These are phyloP conservation scores for Cladophialophora exuberans DNA, from an alignment of 2,329 filamentous ascomycete species.

Conservation along the genomic window DNA sequence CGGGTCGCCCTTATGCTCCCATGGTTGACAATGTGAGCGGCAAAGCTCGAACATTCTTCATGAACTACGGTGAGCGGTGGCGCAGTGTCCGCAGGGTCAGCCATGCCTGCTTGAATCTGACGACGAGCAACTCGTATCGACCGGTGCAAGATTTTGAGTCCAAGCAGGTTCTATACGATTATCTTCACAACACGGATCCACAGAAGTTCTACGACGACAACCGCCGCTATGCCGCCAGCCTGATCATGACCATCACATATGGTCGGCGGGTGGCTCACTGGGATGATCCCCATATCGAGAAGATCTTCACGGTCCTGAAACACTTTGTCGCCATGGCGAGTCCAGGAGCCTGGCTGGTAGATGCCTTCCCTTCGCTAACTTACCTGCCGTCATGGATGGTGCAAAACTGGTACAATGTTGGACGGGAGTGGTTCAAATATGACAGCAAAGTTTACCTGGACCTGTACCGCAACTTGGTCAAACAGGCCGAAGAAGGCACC, in stretches of 20 bases:
- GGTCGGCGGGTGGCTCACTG: constrained; percentile 48
- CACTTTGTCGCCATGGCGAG: constrained; percentile 23
- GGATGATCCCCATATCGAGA: constrained; percentile 47
- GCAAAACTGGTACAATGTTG: constrained; percentile 43
- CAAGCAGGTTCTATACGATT: constrained; percentile 55
- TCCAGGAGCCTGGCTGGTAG: constrained; percentile 2
- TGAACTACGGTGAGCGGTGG: constrained; percentile 53
- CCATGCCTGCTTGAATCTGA: constrained; percentile 54
- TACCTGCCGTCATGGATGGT: constrained; percentile 46
- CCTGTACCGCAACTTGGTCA: constrained; percentile 48
- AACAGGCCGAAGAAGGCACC: constrained; percentile 30
- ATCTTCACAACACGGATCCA: constrained; percentile 49
- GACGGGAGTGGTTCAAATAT: constrained; percentile 45
- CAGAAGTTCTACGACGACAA: constrained; percentile 48
- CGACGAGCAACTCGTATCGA: constrained; percentile 52
- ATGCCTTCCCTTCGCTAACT: constrained; percentile 52
- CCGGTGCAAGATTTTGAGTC: constrained; percentile 61
- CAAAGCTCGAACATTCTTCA: constrained; percentile 49
- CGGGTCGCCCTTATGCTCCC: constrained; percentile 38
- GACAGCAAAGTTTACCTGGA: constrained; percentile 49
- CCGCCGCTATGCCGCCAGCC: constrained; percentile 52
- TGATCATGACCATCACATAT: constrained; percentile 56
- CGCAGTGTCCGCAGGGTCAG: constrained; percentile 43
- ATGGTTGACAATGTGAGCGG: constrained; percentile 35
- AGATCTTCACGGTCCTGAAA: constrained; percentile 48